Evolutionary conservation across 1,139 yeast genomes (phyloP), one percentile per base, ranked within the genome.

Genomic region (Magnusiomyces paraingens): DNA sequence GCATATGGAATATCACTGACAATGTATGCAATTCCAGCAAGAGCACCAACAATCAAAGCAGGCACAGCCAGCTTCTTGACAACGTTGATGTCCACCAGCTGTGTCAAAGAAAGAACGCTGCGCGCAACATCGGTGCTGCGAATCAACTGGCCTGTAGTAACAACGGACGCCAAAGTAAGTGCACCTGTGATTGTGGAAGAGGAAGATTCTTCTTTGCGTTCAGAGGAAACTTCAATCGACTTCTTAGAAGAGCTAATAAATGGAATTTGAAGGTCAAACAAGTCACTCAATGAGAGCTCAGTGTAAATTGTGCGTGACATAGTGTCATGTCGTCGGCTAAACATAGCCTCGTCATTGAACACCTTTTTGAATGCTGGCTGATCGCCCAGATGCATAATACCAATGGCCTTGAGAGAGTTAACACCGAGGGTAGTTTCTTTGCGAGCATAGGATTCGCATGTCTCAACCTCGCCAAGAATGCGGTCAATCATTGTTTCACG

Each of bases 1-100:
- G 98, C 96, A 62, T 86, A 80, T 1, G 97, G 97, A 17, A 94
- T 82, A 67, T 93, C 99, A 54, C 76, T 75, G 12, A 89, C 72
- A 57, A 90, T 68, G 63, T 87, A 89, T 45, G 83, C 83, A 0
- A 82, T 71, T 0, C 90, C 80, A 32, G 83, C 74, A 0, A 83
- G 78, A 3, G 83, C 71, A 0, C 80, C 79, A 15, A 84, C 75
- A 3, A 83, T 60, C 0, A 78, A 61, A 0, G 82, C 61, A 0
- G 84, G 88, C 1, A 71, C 63, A 1, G 76, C 73, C 18, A 75
- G 60, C 63, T 72, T 66, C 64, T 77, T 60, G 21, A 65, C 54
- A 2, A 64, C 47, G 17, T 55, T 48, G 42, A 51, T 42, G 50
- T 63, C 59, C 41, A 61, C 44, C 57, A 57, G 47, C 50, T 64